Conservation (phyloP, 305 asterid genomes). For the Vinca major region DNA sequence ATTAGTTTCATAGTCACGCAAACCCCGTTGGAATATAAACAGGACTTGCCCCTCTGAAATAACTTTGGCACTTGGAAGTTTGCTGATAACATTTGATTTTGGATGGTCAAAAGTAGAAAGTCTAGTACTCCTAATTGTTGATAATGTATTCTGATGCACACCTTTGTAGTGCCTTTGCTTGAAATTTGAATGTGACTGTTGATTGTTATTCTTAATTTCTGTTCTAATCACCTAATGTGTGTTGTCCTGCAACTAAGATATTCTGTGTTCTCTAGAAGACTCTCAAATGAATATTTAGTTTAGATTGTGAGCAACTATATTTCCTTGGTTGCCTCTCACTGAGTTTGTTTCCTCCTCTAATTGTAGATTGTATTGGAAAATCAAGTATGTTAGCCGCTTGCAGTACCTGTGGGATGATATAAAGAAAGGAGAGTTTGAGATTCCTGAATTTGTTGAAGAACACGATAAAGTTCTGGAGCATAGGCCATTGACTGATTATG, state of each 20-base stretch:
- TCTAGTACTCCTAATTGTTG: neutral
- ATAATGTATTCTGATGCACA: neutral
- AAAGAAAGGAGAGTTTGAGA: conserved; percentile 68
- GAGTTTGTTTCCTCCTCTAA: conserved; percentile 1
- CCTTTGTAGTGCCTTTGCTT: neutral
- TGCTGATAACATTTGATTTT: neutral
- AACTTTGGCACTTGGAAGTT: neutral
- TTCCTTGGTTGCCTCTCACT: conserved; percentile 4
- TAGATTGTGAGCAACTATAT: neutral
- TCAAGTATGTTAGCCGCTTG: conserved; percentile 75
- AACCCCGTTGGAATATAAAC: too few relatives aligned
- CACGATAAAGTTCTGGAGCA: conserved; percentile 77
- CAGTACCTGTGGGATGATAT: conserved; percentile 88
- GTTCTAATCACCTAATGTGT: neutral
- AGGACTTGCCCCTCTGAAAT: neutral
- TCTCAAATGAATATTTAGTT: neutral
- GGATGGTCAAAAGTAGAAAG: neutral
- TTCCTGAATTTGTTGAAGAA: conserved; percentile 73
- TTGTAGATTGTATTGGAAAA: conserved; percentile 80
- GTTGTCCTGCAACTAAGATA: neutral
- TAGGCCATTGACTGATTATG: conserved; percentile 86
- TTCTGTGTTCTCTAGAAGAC: neutral
- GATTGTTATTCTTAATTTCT: neutral
- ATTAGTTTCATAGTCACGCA: neutral
- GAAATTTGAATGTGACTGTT: neutral